Evolutionary conservation across 202 grass and related monocot genomes (phyloP), one percentile per base, ranked within the genome.

Genomic region (Eragrostis tef): DNA sequence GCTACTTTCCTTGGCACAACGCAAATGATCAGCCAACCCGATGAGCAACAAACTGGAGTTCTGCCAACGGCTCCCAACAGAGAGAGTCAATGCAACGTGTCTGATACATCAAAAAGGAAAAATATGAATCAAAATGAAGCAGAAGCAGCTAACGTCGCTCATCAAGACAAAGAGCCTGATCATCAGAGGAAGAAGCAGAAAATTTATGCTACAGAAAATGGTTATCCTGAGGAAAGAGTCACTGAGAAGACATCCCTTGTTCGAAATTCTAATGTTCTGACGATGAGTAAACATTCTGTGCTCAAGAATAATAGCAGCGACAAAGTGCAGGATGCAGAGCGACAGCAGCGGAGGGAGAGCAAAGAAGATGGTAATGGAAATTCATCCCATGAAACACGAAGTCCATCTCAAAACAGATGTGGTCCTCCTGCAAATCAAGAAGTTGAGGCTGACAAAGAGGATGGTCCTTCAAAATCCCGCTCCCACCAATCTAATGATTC

Each of bases 151-250:
- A 21, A 48, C 25, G 24, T 79, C 64, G 43, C 74, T 68, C 58
- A 78, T 81, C 44, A 2, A 27, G 63, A 79, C 36, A 70, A 84
- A 71, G 64, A 71, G 19, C 8, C 64, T 90, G 29, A n/a, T 79
- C 64, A 19, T 14, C 65, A n/a, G 51, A 70, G 51, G 19, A 87
- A 90, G 66, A 87, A 91, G 59, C 83, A 89, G 52, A 86, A 78
- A 82, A 78, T 73, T 61, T 72, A 68, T 77, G 77, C 8, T 59
- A 61, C 12, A 45, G 71, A 29, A 54, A 63, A 65, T 78, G 69
- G 41, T 54, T 62, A 11, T 47, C 22, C 73, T 67, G 44, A 53
- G 51, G 79, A 36, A 24, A 53, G 68, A 48, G 19, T 83, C 34
- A 79, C 60, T 83, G 67, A 83, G 72, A 79, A 86, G 7, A 39